Evolutionary conservation across 1,139 yeast species (phyloP), one percentile per base, ranked within the genome.

Genomic region (Candida gigantensis): DNA sequence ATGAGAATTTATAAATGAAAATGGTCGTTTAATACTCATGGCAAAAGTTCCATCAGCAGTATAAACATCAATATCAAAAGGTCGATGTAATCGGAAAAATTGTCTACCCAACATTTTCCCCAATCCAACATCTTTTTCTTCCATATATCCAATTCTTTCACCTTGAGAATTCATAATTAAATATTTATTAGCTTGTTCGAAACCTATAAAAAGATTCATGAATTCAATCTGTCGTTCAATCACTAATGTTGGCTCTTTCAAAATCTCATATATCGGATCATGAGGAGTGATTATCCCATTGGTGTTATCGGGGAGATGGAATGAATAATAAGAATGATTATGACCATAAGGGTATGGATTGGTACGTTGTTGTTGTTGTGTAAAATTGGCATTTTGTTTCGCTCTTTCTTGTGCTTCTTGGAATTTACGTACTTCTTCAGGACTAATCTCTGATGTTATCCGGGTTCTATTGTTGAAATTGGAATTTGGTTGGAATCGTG

Each of bases 151-250:
- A 10, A 92, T 56, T 40, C 77, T 82, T 40, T 78, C 71, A 2
- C 97, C 97, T 44, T 65, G 49, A 0, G 84, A 72, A 57, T 88
- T 85, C 79, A 84, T 72, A 30, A 92, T 74, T 10, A 75, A 73
- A 57, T 90, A 92, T 46, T 72, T 65, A 56, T 90, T 90, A 1
- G 95, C 89, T 62, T 90, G 97, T 57, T 92, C 97, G 52, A 86
- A 86, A 1, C 97, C 97, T 24, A 90, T 56, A 37, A 89, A 74
- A 11, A 92, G 69, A 53, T 88, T 90, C 88, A 88, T 82, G 64
- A 84, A 74, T 59, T 92, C 97, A 25, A 92, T 68, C 53, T 87
- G 85, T 40, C 98, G 73, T 55, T 90, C 96, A 36, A 92, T 78
- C 1, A 90, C 89, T 24, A 92, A 60, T 3, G 92, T 84, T 1